Evolutionary conservation across 495 filamentous ascomycete species (phyloP), one percentile per base, ranked within the genome.

Genomic region (Cenococcum geophilum): DNA sequence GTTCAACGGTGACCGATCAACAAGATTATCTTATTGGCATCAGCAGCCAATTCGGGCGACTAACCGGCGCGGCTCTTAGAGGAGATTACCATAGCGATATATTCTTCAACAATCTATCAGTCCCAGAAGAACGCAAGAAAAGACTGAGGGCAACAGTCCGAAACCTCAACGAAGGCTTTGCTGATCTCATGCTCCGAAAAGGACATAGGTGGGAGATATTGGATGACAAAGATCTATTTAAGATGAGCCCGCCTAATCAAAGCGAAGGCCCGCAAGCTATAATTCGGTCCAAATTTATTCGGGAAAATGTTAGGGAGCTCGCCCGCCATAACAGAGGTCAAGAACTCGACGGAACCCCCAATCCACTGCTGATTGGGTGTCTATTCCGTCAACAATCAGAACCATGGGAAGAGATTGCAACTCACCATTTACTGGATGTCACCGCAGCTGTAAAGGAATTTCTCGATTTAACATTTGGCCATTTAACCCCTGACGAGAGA

Each of bases 91-190:
- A 45, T 14, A 45, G 3, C 11, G 14, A 45, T 45, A 45, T 10
- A 2, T 45, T 45, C 18, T 45, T 45, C 40, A 10, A 14, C 3
- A 10, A 4, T 18, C 4, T 4, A 45, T 18, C 11, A 40, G 12
- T 16, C 18, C 4, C 11, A 4, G 40, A 14, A 16, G 11, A 10
- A 18, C 11, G 18, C 40, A 18, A 62, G 23, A 56, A 50, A 32
- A 36, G 51, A 50, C 48, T 60, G 57, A 18, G 62, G 27, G 57
- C 62, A 5, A 40, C 22, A 11, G 21, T 64, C 16, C 57, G 43
- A n/a, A 64, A 64, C 25, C 51, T 59, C 6, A 64, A 64, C 49
- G 57, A 59, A 6, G 42, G 56, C 22, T 64, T 64, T 60, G 56
- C 62, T 0, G 49, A n/a, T 23, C 3, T 5, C 0, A 64, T 64